These are phyloP conservation scores for Tilletia setariae DNA, from an alignment of 1,284 basidiomycete species.

Conservation along the genomic window DNA sequence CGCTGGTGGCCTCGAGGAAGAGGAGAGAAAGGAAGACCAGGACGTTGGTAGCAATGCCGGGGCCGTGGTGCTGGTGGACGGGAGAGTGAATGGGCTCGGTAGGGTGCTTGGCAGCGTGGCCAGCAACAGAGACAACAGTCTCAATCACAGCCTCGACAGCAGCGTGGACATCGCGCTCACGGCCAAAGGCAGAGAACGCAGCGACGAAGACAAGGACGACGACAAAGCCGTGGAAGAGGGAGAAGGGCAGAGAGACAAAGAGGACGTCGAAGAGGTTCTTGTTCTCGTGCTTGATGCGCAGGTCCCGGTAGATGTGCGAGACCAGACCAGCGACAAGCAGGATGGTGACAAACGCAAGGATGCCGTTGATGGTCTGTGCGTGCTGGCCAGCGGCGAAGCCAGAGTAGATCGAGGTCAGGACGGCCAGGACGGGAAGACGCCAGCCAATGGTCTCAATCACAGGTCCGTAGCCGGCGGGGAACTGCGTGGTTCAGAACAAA, in stretches of 20 bases:
- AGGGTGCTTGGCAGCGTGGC: slow-evolving; percentile 64
- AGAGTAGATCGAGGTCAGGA: slow-evolving; percentile 81
- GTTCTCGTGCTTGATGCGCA: slow-evolving; percentile 76
- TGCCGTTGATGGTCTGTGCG: slow-evolving; percentile 34
- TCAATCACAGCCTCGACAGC: slow-evolving; percentile 65
- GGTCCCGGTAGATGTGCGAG: slow-evolving; percentile 85
- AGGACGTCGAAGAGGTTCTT: slow-evolving; percentile 58
- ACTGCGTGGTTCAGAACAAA: slow-evolving; percentile 19
- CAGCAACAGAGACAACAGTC: slow-evolving; percentile 81
- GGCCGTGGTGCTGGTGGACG: slow-evolving; percentile 66
- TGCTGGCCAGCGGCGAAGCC: slow-evolving; percentile 59
- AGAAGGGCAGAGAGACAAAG: slow-evolving; percentile 52
- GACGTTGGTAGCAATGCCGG: slow-evolving; percentile 85
- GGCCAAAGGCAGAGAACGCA: slow-evolving; percentile 84
- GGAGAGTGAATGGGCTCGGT: background rate
- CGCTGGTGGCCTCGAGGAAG: slow-evolving; percentile 88
- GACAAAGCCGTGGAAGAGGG: slow-evolving; percentile 30
- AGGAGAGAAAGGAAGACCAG: slow-evolving; percentile 88
- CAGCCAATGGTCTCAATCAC: slow-evolving; percentile 82
- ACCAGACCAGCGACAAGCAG: slow-evolving; percentile 78
- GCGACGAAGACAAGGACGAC: slow-evolving; percentile 77
- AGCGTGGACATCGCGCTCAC: slow-evolving; percentile 17
- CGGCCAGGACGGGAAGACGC: slow-evolving; percentile 78
- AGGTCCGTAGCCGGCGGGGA: slow-evolving; percentile 68
- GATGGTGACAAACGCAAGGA: slow-evolving; percentile 76